phyloP scores from a whole-genome alignment of 176 grass and related monocot species.

The Juncus inflexus region DNA sequence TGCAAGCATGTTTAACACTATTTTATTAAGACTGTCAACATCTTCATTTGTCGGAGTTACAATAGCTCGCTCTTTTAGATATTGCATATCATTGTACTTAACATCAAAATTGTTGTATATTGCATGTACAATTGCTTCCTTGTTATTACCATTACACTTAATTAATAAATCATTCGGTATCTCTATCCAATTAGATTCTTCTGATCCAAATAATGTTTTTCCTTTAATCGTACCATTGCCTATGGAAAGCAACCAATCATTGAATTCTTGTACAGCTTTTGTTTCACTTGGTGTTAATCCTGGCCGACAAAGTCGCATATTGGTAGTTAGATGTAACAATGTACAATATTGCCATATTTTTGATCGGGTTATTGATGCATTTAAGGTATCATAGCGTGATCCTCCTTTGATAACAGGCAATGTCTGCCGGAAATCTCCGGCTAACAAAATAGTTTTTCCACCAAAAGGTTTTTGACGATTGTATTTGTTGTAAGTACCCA shows the following conservation, averaged over 20 bases:
- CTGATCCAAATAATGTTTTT: not conserved
- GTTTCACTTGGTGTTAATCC: not conserved
- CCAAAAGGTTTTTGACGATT: not conserved
- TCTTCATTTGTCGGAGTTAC: too few relatives aligned
- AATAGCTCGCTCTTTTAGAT: too few relatives aligned
- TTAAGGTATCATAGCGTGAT: not conserved
- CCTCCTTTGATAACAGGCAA: not conserved
- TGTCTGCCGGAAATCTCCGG: slow-evolving; percentile 7
- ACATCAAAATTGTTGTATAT: too few relatives aligned
- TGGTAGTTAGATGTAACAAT: not conserved
- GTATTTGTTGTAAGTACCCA: not conserved
- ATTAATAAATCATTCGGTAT: too few relatives aligned
- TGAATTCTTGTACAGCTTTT: not conserved
- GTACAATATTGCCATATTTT: not conserved
- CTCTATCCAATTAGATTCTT: not conserved
- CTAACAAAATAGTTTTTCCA: not conserved
- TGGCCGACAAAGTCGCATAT: not conserved
- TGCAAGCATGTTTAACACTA: too few relatives aligned
- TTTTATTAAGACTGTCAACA: too few relatives aligned
- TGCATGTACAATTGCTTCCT: too few relatives aligned
- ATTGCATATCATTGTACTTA: too few relatives aligned
- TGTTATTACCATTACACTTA: too few relatives aligned
- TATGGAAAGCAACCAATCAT: not conserved
- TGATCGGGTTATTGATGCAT: not conserved
- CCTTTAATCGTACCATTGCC: not conserved